Evolutionary conservation across 2,329 filamentous ascomycete species (phyloP).

Genomic region (Fusarium continuum): DNA sequence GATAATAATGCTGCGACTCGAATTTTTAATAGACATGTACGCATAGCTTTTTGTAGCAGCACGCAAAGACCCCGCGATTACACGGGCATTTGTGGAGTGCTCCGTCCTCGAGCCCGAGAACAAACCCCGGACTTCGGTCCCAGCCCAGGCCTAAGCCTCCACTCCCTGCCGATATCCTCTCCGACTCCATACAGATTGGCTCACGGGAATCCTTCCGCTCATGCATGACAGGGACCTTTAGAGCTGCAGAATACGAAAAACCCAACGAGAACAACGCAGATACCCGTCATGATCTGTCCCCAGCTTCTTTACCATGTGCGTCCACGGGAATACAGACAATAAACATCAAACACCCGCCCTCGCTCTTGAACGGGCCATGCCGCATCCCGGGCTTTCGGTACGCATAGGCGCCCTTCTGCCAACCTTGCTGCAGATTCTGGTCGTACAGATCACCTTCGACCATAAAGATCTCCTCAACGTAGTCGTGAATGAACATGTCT

Average conservation of each 20-base stretch:
- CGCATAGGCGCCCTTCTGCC: constrained; percentile 50
- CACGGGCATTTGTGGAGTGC: not conserved
- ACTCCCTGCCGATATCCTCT: not conserved
- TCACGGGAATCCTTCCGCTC: not conserved
- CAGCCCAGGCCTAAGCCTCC: not conserved
- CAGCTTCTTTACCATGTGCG: constrained; percentile 14
- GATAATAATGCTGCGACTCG: too few species aligned
- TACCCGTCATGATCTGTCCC: constrained; percentile 3
- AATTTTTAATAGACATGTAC: too few species aligned
- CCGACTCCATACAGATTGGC: not conserved
- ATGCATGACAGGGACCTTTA: not conserved
- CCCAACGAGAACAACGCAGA: not conserved
- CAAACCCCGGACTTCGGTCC: constrained; percentile 16
- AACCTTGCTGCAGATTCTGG: constrained; percentile 43
- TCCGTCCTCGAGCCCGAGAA: constrained; percentile 3
- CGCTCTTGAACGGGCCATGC: constrained; percentile 50
- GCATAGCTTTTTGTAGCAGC: too few species aligned
- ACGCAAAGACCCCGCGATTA: not conserved
- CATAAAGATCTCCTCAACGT: constrained; percentile 52
- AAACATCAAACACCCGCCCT: constrained; percentile 48
- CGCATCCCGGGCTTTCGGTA: constrained; percentile 53
- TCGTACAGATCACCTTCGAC: constrained; percentile 50
- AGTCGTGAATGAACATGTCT: constrained; percentile 48
- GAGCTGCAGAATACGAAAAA: not conserved
- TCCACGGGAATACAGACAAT: constrained; percentile 39